Conservation (phyloP, 2,329 filamentous ascomycete species). For the Chaetomium sp. region DNA sequence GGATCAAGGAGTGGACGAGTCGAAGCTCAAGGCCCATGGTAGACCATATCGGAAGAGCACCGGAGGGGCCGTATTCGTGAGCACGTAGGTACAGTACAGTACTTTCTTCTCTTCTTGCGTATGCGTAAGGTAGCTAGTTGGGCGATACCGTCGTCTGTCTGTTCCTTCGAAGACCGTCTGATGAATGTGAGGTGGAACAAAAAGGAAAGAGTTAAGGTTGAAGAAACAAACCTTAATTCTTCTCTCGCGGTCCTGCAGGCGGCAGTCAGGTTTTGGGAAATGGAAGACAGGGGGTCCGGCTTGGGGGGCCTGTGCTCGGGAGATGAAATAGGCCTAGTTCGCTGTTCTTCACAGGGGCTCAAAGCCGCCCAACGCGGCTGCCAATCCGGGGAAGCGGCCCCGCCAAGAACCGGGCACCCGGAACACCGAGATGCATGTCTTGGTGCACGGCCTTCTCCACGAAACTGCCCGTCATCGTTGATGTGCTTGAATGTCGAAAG, state of each 20-base stretch:
- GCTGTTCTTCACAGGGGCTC: too few species aligned
- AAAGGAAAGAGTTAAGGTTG: background rate
- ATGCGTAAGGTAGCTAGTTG: background rate
- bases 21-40: conserved; percentile 21
- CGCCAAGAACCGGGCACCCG: conserved; percentile 7
- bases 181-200: too few species aligned
- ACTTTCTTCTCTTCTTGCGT: background rate
- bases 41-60: conserved; percentile 9
- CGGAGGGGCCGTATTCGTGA: background rate
- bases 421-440: background rate
- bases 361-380: background rate
- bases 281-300: background rate
- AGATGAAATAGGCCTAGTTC: background rate
- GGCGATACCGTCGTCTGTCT: background rate
- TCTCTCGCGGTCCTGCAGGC: background rate
- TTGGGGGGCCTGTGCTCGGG: background rate
- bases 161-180: background rate
- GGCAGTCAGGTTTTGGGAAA: background rate
- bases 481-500: too few species aligned
- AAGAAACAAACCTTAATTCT: too few species aligned
- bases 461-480: too few species aligned
- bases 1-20: conserved; percentile 5
- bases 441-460: too few species aligned
- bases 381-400: conserved; percentile 14
- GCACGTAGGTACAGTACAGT: background rate